These are phyloP conservation scores for Scytalidium sp. DNA, from an alignment of 2,329 filamentous ascomycete genomes.

Conservation along the genomic window DNA sequence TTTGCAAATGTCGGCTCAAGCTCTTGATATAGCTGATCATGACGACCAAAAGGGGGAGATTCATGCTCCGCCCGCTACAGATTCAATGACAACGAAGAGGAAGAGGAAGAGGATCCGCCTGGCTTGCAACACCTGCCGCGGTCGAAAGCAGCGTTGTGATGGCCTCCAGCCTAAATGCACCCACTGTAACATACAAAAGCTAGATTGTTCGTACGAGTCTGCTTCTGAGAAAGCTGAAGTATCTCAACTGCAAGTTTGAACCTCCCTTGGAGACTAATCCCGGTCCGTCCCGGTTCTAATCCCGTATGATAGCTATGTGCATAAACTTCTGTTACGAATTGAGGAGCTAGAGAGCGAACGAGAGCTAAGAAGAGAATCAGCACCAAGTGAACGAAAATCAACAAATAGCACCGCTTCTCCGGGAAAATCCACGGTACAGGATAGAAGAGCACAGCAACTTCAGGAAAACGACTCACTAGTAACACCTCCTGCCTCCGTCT, in stretches of 20 bases:
- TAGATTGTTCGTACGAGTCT: neutral
- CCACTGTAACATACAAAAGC: neutral
- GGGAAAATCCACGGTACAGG: neutral
- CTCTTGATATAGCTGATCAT: too few species aligned
- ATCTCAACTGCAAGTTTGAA: neutral
- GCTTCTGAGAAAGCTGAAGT: neutral
- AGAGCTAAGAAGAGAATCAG: neutral
- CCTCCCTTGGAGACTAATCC: neutral
- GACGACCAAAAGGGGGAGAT: too few species aligned
- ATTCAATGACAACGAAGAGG: neutral
- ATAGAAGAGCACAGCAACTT: neutral
- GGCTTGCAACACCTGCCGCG: neutral
- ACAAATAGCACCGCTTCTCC: neutral
- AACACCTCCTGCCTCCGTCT: neutral
- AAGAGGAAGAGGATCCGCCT: neutral
- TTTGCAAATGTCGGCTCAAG: too few species aligned
- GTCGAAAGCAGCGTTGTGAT: neutral
- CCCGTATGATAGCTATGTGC: neutral
- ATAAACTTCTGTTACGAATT: neutral
- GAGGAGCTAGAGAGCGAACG: neutral
- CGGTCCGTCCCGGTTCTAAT: neutral
- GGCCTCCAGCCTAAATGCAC: neutral
- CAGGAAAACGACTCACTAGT: neutral
- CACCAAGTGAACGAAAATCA: neutral
- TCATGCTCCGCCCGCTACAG: neutral